Evolutionary conservation across 805 yeast genomes (phyloP).

Genomic region (Hanseniaspora singularis): DNA sequence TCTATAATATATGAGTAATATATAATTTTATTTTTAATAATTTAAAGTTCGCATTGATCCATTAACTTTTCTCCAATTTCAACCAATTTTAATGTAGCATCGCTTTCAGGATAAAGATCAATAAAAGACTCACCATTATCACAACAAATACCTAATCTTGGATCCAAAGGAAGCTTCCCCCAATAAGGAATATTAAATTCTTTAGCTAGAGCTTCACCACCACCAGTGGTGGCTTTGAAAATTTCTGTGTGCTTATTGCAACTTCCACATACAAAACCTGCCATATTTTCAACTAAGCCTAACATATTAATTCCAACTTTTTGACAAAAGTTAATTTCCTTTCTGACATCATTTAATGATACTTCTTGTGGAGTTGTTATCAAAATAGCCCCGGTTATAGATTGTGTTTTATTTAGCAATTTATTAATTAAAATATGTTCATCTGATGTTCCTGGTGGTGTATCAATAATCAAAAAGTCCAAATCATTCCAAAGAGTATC

Average conservation of each 20-base stretch:
- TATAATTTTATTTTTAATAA: not conserved
- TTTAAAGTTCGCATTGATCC: conserved; percentile 35
- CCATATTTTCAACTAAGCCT: conserved; percentile 94
- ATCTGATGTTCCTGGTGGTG: conserved; percentile 98
- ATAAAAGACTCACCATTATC: conserved; percentile 78
- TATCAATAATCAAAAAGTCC: conserved; percentile 82
- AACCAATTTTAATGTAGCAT: conserved; percentile 76
- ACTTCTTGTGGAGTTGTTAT: conserved; percentile 98
- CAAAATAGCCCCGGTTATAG: conserved; percentile 87
- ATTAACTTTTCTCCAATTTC: conserved; percentile 66
- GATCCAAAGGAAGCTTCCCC: conserved; percentile 92
- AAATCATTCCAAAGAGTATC: conserved; percentile 91
- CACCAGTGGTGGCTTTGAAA: conserved; percentile 93
- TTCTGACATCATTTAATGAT: conserved; percentile 84
- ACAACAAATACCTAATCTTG: conserved; percentile 80
- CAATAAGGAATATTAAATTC: conserved; percentile 68
- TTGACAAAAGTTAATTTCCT: conserved; percentile 87
- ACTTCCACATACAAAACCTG: conserved; percentile 94
- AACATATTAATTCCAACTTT: conserved; percentile 78
- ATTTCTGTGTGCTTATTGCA: conserved; percentile 85
- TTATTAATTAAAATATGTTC: conserved; percentile 87
- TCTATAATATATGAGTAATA: not conserved
- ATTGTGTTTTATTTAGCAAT: conserved; percentile 66
- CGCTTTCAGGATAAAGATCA: conserved; percentile 78
- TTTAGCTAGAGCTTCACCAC: conserved; percentile 72